Percentiles rank a stretch among this genome's conserved stretches.
Evolutionary conservation across 768 basidiomycete species (phyloP).

Genomic region (Pisolithus microcarpus): DNA sequence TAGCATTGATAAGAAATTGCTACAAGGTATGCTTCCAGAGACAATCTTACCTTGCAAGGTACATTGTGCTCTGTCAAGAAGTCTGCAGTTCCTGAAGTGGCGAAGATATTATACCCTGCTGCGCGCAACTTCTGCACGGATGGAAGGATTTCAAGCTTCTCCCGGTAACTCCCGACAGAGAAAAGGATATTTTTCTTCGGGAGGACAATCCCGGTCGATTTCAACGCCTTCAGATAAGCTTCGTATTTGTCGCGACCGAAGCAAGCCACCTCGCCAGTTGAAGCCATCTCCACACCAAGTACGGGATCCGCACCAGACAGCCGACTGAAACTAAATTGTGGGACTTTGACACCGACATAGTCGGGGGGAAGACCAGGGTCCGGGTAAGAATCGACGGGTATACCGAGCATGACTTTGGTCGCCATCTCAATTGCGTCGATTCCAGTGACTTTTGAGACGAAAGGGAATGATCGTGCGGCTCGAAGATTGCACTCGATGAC

Average conservation of each 20-base stretch:
- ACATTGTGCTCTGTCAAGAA: constrained; percentile 97
- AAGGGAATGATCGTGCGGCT: constrained; percentile 96
- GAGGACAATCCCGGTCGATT: constrained; percentile 89
- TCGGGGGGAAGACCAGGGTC: constrained; percentile 79
- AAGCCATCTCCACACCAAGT: constrained; percentile 99
- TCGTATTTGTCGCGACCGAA: constrained; percentile 98
- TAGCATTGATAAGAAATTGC: constrained; percentile 5
- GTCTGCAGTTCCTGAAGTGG: constrained; percentile 94
- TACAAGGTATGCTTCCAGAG: background rate
- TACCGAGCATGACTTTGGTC: constrained; percentile 94
- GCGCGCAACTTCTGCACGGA: constrained; percentile 92
- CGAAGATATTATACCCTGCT: constrained; percentile 93
- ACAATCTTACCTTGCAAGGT: constrained; percentile 72
- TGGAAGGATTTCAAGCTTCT: constrained; percentile 94
- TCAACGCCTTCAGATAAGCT: constrained; percentile 94
- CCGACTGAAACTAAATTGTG: constrained; percentile 98
- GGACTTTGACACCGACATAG: constrained; percentile 98
- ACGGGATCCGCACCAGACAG: constrained; percentile 96
- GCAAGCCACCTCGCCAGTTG: constrained; percentile 98
- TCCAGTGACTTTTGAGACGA: constrained; percentile 97
- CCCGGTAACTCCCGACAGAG: constrained; percentile 93
- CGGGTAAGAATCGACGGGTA: constrained; percentile 87
- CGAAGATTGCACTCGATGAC: constrained; percentile 99
- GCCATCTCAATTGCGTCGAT: constrained; percentile 98
- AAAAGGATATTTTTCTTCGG: constrained; percentile 98